Evolutionary conservation across 352 stramenopile genomes (phyloP).

Genomic region (Hyaloperonospora brassicae): DNA sequence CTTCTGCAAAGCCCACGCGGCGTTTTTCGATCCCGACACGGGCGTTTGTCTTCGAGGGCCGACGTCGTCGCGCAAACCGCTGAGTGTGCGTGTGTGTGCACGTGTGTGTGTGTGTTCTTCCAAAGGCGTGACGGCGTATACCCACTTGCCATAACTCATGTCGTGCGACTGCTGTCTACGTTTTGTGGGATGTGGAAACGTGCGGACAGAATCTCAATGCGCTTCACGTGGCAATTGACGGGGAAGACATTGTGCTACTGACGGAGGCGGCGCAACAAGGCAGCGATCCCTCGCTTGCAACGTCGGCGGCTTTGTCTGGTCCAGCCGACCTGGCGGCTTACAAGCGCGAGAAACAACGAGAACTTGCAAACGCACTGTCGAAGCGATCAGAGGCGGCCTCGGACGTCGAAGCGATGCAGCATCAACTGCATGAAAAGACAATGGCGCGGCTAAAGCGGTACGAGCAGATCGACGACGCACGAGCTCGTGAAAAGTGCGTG

Average conservation of each 20-base stretch:
- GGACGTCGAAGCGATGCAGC: conserved; percentile 47
- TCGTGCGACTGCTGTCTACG: not conserved
- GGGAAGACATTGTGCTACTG: conserved; percentile 36
- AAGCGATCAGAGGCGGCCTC: conserved; percentile 21
- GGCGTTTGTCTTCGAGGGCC: conserved; percentile 59
- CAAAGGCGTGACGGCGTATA: not conserved
- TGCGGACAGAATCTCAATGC: conserved; percentile 27
- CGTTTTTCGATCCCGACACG: conserved; percentile 73
- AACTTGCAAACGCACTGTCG: conserved; percentile 35
- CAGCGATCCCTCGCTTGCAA: conserved; percentile 4
- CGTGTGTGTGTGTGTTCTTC: conserved; percentile 24
- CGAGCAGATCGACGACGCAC: conserved; percentile 14
- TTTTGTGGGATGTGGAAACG: not conserved
- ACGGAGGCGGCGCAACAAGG: conserved; percentile 3
- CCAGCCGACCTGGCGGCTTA: conserved; percentile 27
- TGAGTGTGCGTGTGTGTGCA: conserved; percentile 31
- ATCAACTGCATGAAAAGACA: conserved; percentile 45
- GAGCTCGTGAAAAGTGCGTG: conserved; percentile 11
- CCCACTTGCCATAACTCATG: not conserved
- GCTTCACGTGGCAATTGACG: conserved; percentile 37
- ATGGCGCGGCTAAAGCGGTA: conserved; percentile 42
- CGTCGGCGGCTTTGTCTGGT: conserved; percentile 14
- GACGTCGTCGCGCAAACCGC: conserved; percentile 29
- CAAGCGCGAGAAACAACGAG: conserved; percentile 33
- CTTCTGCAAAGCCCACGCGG: conserved; percentile 73